Evolutionary conservation across 2,329 filamentous ascomycete species (phyloP).

Genomic region (Sporothrix pallida): DNA sequence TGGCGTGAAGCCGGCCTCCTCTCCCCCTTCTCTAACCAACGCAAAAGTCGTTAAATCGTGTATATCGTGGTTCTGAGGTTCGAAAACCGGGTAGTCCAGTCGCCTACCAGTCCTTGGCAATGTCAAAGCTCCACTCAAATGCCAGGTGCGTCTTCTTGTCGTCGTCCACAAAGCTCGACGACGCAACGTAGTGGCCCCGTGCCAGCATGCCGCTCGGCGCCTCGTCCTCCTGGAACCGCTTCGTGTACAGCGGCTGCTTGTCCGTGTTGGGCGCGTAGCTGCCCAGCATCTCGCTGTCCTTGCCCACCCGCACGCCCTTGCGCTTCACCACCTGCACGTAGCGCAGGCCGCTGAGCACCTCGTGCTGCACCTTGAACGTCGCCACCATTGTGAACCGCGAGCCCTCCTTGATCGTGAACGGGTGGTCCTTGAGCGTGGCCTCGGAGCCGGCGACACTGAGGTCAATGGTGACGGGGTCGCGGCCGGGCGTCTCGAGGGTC

Average conservation of each 20-base stretch:
- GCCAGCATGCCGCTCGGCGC: slow-evolving; percentile 89
- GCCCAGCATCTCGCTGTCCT: slow-evolving; percentile 98
- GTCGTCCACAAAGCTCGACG: slow-evolving; percentile 92
- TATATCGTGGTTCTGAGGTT: not conserved
- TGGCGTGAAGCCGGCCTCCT: not conserved
- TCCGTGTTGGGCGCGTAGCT: slow-evolving; percentile 93
- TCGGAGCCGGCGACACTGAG: slow-evolving; percentile 76
- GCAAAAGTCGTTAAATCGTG: slow-evolving; percentile 30
- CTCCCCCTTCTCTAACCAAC: slow-evolving; percentile 21
- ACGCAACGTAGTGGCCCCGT: slow-evolving; percentile 86
- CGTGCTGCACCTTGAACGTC: slow-evolving; percentile 93
- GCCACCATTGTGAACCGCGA: slow-evolving; percentile 93
- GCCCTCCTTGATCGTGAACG: slow-evolving; percentile 97
- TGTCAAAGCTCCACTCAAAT: slow-evolving; percentile 97
- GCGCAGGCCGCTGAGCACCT: slow-evolving; percentile 92
- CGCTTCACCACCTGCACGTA: slow-evolving; percentile 94
- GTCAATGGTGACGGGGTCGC: slow-evolving; percentile 85
- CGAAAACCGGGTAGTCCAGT: slow-evolving; percentile 67
- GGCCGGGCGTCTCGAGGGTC: slow-evolving; percentile 83
- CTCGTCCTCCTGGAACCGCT: slow-evolving; percentile 91
- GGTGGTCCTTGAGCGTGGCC: slow-evolving; percentile 81
- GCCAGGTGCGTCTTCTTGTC: slow-evolving; percentile 88
- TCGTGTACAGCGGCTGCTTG: slow-evolving; percentile 82
- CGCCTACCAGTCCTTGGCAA: slow-evolving; percentile 91
- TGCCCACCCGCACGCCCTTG: slow-evolving; percentile 83